Evolutionary conservation across 441 rosid species (phyloP), one percentile per base, ranked within the genome.

Genomic region (Populus hybrid): DNA sequence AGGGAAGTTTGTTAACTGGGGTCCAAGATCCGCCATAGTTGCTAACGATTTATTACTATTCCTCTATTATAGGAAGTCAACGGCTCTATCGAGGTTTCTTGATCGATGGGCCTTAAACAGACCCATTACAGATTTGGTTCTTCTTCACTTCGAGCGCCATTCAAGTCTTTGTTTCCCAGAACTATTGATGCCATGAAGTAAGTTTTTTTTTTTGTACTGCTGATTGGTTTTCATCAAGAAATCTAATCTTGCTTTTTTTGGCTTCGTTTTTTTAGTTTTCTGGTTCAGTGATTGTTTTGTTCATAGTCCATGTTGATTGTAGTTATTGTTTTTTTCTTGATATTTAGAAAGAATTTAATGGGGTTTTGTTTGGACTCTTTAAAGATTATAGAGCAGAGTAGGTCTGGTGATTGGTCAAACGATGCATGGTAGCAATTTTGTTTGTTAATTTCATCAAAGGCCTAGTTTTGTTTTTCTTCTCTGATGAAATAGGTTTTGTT

Each of bases 161-260:
- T 88, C 72, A 84, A 84, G 40, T 50, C 84, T 76, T 78, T 75
- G 57, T 79, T 88, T 68, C 88, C 72, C 72, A 87, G 78, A 84
- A 46, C 71, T 57, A 77, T 80, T 38, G 87, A 84, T 78, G 75
- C 88, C 76, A 90, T 89, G 92, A 89, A 81, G 93, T 90, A 77
- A 87, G 90, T 80, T 59, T 20, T 40, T 8, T 67, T 5, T 59
- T 26, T 67, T 16, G 24, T 30, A 50, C 24, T 69, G 21, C 63
- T 69, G 63, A 6, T 21, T 24, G 8, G 12, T 14, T 59, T 21
- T 57, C 50, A 14, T 16, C 72, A 20, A 18, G n/a, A 50, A 64
- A 71, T 74, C 64, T 18, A 63, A 16, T 16, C 40, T 3, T 30
- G 2, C 18, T 53, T 32, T 14, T 30, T 34, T 11, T 32, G 3